These are phyloP conservation scores for Hypoxylon sp. DNA, from an alignment of 2,329 filamentous ascomycete species.

Conservation along the genomic window DNA sequence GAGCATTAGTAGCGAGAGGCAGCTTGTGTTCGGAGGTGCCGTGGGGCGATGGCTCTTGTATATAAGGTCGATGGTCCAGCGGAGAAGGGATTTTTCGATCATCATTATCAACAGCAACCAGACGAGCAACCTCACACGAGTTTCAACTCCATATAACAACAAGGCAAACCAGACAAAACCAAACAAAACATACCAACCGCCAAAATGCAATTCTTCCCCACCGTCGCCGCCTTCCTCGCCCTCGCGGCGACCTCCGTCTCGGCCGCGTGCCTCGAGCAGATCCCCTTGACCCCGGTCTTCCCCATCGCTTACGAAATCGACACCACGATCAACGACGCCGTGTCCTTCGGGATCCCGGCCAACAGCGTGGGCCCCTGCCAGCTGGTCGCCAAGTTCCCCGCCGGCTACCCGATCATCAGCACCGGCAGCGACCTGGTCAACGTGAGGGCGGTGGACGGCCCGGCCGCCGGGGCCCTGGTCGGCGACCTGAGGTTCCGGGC, in stretches of 20 bases:
- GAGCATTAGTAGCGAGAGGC: neutral
- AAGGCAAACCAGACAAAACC: neutral
- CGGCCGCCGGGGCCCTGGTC: slow-evolving; percentile 42
- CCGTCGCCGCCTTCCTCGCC: slow-evolving; percentile 10
- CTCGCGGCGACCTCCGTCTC: slow-evolving; percentile 11
- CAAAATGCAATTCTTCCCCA: slow-evolving; percentile 32
- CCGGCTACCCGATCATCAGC: slow-evolving; percentile 41
- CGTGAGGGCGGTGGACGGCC: slow-evolving; percentile 38
- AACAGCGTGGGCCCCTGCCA: slow-evolving; percentile 43
- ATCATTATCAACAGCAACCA: slow-evolving; percentile 10
- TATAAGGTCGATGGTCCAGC: slow-evolving; percentile 13
- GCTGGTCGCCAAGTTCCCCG: slow-evolving; percentile 47
- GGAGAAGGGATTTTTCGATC: slow-evolving; percentile 1
- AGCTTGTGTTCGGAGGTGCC: slow-evolving; percentile 12
- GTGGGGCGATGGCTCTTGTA: slow-evolving; percentile 19
- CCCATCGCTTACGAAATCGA: slow-evolving; percentile 39
- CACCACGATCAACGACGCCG: slow-evolving; percentile 16
- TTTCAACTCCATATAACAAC: neutral
- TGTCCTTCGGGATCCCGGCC: slow-evolving; percentile 41
- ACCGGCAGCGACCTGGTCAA: slow-evolving; percentile 33
- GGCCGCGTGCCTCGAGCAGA: slow-evolving; percentile 29
- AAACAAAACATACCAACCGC: neutral
- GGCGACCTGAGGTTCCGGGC: slow-evolving; percentile 42
- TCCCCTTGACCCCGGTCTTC: slow-evolving; percentile 30
- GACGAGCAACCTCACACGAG: neutral